Base-by-base conservation (phyloP, 768 basidiomycete species). In the Termitomyces sp. region DNA sequence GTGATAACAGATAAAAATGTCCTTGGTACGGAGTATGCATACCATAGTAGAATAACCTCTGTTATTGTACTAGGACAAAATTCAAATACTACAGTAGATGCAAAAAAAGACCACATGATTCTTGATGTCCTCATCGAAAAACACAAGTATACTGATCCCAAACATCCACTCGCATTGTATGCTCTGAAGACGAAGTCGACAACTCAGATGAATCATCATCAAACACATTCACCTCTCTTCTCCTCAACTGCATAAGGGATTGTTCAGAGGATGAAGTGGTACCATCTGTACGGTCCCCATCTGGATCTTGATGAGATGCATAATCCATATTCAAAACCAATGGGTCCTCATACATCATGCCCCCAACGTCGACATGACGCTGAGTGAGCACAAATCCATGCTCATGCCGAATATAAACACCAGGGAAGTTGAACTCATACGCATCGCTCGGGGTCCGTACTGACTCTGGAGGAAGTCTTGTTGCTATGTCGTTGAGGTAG, bases 401-500 rank as follows among this genome's bases (percentile, higher is more conserved):
- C 7, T 56, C 59, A 7, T 49, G 54, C 8, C 49, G 49, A 14
- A 55, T n/a, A 30, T 30, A 26, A 5, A 59, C 38, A 18, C 58
- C 58, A 22, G 48, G 40, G 6, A 51, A 55, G n/a, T 33, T 13
- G n/a, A 50, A 20, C 20, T 47, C 53, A 20, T 51, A 57, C 6
- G 40, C 56, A 35, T 50, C 47, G 20, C 33, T 18, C 5, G 52
- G 43, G 22, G 46, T 47, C 14, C 18, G 20, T 38, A 56, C 54
- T 5, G 44, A 30, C 14, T 32, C 46, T 18, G 61, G 61, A 12
- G 45, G 44, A 1, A 62, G 40, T 22, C 24, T 38, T 9, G 50
- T 59, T 38, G 58, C 22, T 12, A 59, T 59, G 26, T 59, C 54
- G 16, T 22, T 16, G 32, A 59, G 36, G 32, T 42, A 33, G 5